These are phyloP conservation scores for Coemansia sp. DNA, from an alignment of 192 early-diverging fungal genomes.

Conservation along the genomic window DNA sequence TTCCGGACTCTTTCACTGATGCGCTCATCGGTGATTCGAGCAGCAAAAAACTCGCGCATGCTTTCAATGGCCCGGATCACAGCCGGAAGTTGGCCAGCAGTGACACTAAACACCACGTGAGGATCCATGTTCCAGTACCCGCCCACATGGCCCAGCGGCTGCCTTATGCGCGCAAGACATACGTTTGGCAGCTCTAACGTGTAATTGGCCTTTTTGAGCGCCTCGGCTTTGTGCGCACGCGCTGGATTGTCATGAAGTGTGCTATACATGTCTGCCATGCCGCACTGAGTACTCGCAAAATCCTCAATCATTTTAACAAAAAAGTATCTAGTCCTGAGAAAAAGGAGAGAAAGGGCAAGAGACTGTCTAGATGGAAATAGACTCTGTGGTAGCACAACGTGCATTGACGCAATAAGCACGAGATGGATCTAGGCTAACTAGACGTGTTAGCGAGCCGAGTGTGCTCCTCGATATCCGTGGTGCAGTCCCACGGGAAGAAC, in stretches of 20 bases:
- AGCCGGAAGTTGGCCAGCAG: constrained; percentile 19
- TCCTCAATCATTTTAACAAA: background rate
- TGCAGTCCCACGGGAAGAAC: constrained; percentile 71
- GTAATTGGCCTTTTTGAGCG: constrained; percentile 8
- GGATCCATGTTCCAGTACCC: constrained; percentile 47
- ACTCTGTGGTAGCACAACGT: too few species aligned
- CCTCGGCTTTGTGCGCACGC: background rate
- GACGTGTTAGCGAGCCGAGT: constrained; percentile 50
- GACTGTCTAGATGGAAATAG: too few species aligned
- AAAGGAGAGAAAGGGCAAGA: too few species aligned
- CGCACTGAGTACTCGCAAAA: background rate
- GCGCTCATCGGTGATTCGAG: background rate
- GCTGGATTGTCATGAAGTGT: background rate
- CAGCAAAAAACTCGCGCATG: constrained; percentile 22
- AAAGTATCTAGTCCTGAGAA: too few species aligned
- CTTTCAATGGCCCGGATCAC: constrained; percentile 24
- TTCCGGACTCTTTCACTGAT: background rate
- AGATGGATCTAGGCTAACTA: background rate
- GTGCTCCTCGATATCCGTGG: constrained; percentile 66
- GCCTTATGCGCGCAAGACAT: constrained; percentile 35
- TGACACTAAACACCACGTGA: constrained; percentile 17
- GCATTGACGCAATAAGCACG: background rate
- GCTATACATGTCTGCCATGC: background rate
- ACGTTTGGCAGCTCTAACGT: constrained; percentile 14
- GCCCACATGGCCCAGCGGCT: constrained; percentile 36